These are phyloP conservation scores for Straminergon stramineum DNA, from an alignment of 225 moss, liverwort and hornwort genomes.

Conservation along the genomic window DNA sequence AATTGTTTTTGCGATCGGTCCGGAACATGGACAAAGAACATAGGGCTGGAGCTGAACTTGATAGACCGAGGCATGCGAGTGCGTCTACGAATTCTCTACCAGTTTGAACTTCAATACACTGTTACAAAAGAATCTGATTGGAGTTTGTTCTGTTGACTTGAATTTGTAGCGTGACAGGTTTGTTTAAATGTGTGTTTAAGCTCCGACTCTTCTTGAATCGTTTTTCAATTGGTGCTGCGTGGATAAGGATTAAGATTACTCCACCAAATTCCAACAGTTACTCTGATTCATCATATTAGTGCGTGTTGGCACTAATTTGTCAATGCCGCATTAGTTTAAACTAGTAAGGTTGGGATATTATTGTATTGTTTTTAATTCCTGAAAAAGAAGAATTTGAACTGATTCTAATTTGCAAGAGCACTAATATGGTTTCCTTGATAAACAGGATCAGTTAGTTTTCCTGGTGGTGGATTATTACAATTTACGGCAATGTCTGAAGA, in stretches of 20 bases:
- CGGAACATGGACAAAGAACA: conserved; percentile 31
- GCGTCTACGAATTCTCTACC: background rate
- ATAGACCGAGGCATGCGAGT: background rate
- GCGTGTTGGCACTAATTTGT: background rate
- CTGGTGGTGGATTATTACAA: background rate
- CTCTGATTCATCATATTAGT: background rate
- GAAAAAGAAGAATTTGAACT: background rate
- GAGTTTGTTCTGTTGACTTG: background rate
- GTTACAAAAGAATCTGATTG: background rate
- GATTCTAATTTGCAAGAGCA: background rate
- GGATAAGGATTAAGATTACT: background rate
- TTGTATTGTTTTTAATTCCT: background rate
- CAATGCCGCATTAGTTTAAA: background rate
- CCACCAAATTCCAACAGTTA: background rate
- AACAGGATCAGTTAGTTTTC: background rate
- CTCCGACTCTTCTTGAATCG: background rate
- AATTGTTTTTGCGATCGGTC: conserved; percentile 55
- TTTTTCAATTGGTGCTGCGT: background rate
- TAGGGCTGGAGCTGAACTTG: conserved; percentile 27
- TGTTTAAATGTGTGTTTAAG: background rate
- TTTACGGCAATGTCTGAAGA: background rate
- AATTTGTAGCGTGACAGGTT: background rate
- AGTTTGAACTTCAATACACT: background rate
- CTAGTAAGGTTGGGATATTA: background rate
- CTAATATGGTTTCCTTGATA: background rate